These are phyloP conservation scores for Cytospora piceae DNA, from an alignment of 2,329 filamentous ascomycete genomes.

Conservation along the genomic window DNA sequence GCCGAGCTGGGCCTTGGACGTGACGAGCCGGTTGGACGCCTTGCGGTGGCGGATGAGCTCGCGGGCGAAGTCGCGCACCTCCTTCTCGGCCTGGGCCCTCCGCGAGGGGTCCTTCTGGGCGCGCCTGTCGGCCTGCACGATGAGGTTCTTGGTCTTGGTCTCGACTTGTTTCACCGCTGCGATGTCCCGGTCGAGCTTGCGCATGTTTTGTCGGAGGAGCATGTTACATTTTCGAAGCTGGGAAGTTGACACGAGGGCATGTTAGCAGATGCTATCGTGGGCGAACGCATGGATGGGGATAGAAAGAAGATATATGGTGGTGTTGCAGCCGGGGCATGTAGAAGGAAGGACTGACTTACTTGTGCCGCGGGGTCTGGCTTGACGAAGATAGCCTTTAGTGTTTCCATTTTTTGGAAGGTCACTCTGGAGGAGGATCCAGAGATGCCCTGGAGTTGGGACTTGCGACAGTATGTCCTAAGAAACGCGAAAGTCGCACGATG, in stretches of 20 bases:
- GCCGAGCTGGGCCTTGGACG: constrained; percentile 87
- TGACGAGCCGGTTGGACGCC: constrained; percentile 73
- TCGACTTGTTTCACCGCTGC: constrained; percentile 77
- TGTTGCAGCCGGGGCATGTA: constrained; percentile 14
- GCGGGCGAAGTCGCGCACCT: constrained; percentile 85
- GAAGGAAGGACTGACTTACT: constrained; percentile 54
- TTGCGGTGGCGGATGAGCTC: constrained; percentile 85
- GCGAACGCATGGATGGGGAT: not conserved
- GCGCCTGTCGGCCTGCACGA: constrained; percentile 80
- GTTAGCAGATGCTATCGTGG: constrained; percentile 3
- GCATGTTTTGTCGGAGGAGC: constrained; percentile 85
- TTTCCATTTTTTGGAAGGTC: constrained; percentile 70
- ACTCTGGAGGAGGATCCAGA: constrained; percentile 17
- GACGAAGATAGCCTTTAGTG: constrained; percentile 82
- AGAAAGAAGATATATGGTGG: constrained; percentile 6
- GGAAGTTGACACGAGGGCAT: constrained; percentile 1
- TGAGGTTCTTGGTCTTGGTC: constrained; percentile 80
- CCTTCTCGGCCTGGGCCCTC: constrained; percentile 75
- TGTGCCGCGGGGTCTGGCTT: constrained; percentile 93
- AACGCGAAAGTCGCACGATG: constrained; percentile 13
- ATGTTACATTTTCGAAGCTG: constrained; percentile 95
- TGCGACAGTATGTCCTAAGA: constrained; percentile 6
- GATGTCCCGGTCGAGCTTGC: constrained; percentile 95
- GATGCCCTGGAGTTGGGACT: not conserved
- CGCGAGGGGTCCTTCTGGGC: constrained; percentile 79